A percentile compares a stretch with the other conserved stretches of the same genome.
These are phyloP conservation scores for Pythium aquatile DNA, from an alignment of 352 stramenopile species.

Conservation along the genomic window DNA sequence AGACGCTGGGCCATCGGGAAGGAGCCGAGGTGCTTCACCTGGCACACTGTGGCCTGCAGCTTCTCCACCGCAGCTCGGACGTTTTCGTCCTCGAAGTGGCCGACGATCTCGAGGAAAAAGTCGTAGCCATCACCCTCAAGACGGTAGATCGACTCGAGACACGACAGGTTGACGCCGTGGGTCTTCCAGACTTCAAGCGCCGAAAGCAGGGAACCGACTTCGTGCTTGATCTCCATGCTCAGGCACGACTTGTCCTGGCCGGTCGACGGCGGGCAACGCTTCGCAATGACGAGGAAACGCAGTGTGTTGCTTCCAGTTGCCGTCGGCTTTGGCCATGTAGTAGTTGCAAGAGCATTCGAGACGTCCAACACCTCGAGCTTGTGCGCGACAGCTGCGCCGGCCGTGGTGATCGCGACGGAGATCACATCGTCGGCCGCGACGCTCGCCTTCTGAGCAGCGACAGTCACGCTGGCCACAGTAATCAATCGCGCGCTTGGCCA, in stretches of 20 bases:
- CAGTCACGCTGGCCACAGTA: slow-evolving; percentile 57
- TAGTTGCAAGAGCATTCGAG: slow-evolving; percentile 45
- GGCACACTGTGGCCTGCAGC: slow-evolving; percentile 50
- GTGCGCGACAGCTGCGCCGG: slow-evolving; percentile 37
- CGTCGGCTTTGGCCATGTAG: slow-evolving; percentile 36
- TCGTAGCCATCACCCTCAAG: slow-evolving; percentile 70
- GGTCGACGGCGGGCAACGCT: slow-evolving; percentile 56
- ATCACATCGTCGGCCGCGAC: slow-evolving; percentile 27
- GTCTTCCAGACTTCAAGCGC: slow-evolving; percentile 82
- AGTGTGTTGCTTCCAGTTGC: slow-evolving; percentile 46
- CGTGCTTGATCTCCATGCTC: slow-evolving; percentile 84
- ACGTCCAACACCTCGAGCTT: slow-evolving; percentile 52
- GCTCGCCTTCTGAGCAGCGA: slow-evolving; percentile 43
- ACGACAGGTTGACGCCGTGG: slow-evolving; percentile 78
- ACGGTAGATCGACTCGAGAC: slow-evolving; percentile 86
- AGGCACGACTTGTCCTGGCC: slow-evolving; percentile 83
- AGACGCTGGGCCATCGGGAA: slow-evolving; percentile 64
- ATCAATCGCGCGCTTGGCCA: slow-evolving; percentile 77
- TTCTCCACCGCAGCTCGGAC: slow-evolving; percentile 54
- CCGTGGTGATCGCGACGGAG: slow-evolving; percentile 58
- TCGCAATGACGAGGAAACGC: slow-evolving; percentile 76
- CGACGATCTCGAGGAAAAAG: slow-evolving; percentile 85
- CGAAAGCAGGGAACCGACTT: slow-evolving; percentile 81
- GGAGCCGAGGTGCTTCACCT: slow-evolving; percentile 76
- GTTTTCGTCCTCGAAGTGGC: slow-evolving; percentile 69